Conservation (phyloP, 352 stramenopile species). For the Phytophthora rubi region DNA sequence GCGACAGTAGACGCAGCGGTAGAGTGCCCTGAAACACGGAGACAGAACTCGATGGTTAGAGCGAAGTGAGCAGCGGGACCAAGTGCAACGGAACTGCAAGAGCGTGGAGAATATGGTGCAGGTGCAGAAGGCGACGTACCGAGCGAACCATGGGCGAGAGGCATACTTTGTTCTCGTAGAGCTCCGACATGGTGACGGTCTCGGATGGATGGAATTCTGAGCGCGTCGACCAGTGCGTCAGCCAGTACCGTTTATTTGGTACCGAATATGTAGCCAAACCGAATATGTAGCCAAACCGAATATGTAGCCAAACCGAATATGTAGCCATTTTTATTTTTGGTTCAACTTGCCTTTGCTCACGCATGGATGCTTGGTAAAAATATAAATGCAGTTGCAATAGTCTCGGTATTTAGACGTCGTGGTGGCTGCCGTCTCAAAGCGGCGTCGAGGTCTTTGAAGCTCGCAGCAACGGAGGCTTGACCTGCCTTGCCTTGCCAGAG, state of each 20-base stretch:
- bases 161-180: slow-evolving; percentile 82
- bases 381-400: slow-evolving; percentile 2
- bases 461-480: not conserved
- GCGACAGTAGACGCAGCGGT: slow-evolving; percentile 90
- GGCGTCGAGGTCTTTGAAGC: not conserved
- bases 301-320: no score
- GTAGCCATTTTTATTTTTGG: not conserved
- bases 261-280: no score
- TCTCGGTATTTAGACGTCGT: not conserved
- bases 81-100: slow-evolving; percentile 7
- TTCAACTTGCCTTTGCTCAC: not conserved
- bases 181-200: slow-evolving; percentile 44
- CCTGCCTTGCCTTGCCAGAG: not conserved
- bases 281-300: no score
- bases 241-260: no score
- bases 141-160: slow-evolving; percentile 96
- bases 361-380: slow-evolving; percentile 2
- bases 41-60: slow-evolving; percentile 10
- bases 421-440: not conserved
- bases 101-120: not conserved
- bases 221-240: slow-evolving; percentile 13
- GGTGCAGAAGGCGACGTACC: slow-evolving; percentile 45
- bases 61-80: slow-evolving; percentile 1
- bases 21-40: slow-evolving; percentile 80
- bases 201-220: slow-evolving; percentile 18